phyloP scores from a whole-genome alignment of 164 flowering plant genomes.

The Brasenia schreberi region DNA sequence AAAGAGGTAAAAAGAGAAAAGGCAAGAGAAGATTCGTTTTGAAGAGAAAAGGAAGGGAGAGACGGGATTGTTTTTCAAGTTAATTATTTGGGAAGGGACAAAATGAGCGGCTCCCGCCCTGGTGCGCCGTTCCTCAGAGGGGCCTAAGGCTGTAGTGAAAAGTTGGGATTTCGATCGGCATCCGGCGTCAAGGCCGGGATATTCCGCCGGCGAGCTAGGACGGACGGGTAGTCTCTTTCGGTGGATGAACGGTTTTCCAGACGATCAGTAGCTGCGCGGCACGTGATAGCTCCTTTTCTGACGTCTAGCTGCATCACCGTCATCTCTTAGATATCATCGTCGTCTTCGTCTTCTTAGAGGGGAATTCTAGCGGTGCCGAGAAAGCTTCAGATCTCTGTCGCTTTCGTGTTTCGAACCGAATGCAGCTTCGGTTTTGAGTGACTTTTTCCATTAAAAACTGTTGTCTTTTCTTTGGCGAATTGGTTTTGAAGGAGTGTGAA shows the following conservation, averaged over 20 bases:
- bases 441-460: not conserved
- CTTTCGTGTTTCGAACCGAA: not conserved
- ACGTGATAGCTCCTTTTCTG: not conserved
- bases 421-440: not conserved
- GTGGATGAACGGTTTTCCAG: not conserved
- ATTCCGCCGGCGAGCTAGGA: not conserved
- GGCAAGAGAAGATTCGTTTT: not conserved
- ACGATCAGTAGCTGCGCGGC: slow-evolving; percentile 1
- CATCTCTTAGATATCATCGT: not conserved
- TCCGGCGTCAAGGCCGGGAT: not conserved
- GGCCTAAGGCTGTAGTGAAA: not conserved
- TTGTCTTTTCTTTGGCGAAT: not conserved
- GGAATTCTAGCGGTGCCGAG: not conserved
- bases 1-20: not conserved
- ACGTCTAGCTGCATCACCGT: not conserved
- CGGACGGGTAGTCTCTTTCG: not conserved
- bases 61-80: not conserved
- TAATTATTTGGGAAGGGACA: not conserved
- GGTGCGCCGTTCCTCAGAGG: not conserved
- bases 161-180: not conserved
- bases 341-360: not conserved
- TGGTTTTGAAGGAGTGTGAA: not conserved
- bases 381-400: not conserved
- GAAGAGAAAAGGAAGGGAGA: not conserved
- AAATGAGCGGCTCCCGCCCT: not conserved